phyloP scores from a whole-genome alignment of 352 stramenopile species.

The Globisporangium heterothallicum region DNA sequence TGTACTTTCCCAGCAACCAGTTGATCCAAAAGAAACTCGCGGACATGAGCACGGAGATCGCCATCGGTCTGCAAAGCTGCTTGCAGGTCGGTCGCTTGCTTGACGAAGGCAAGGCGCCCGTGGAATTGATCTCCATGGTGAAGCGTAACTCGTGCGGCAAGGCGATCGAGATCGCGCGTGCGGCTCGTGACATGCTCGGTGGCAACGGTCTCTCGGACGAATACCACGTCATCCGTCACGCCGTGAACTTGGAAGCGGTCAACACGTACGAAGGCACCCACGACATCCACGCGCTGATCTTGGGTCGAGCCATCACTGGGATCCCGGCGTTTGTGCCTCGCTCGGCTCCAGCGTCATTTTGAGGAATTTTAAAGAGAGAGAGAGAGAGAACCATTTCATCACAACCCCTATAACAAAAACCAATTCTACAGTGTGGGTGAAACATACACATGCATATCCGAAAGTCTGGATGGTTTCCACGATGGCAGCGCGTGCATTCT shows the following conservation, averaged over 20 bases:
- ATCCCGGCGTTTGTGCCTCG: conserved; percentile 93
- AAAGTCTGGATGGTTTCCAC: no score
- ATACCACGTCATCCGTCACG: conserved; percentile 98
- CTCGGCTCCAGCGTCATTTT: conserved; percentile 29
- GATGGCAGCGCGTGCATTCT: no score
- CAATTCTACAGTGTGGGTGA: no score
- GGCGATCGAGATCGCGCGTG: conserved; percentile 90
- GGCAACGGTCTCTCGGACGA: conserved; percentile 98
- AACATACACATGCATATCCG: no score
- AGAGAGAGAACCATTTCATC: no score
- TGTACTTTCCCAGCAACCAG: conserved; percentile 84
- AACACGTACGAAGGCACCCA: conserved; percentile 99
- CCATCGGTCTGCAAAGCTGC: conserved; percentile 89
- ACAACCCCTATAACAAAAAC: no score
- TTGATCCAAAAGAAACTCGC: conserved; percentile 98
- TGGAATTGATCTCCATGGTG: conserved; percentile 93
- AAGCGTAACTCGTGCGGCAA: conserved; percentile 96
- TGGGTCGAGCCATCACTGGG: conserved; percentile 95
- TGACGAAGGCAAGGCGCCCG: conserved; percentile 67
- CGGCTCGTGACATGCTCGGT: conserved; percentile 95
- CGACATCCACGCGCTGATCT: conserved; percentile 98
- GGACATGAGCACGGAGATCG: conserved; percentile 96
- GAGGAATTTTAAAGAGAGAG: no score
- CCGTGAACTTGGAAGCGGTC: conserved; percentile 97
- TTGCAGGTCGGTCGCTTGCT: conserved; percentile 90